Base-by-base conservation (phyloP, 176 grass and related monocot genomes). In the Guadua angustifolia region DNA sequence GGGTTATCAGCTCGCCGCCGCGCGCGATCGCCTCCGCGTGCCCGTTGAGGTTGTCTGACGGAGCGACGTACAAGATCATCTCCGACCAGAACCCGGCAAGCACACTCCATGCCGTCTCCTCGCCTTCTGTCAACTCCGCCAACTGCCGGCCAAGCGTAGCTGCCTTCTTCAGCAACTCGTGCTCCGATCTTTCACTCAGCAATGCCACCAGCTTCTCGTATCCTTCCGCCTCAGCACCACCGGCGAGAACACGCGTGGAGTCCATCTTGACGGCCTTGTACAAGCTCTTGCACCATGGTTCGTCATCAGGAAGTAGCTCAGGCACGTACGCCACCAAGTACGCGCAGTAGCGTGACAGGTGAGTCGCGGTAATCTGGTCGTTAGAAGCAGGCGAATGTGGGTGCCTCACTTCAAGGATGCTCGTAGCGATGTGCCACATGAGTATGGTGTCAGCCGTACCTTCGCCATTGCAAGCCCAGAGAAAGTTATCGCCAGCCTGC, bases 221-320 rank as follows among this genome's bases (percentile, higher is more conserved):
- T 22, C 45, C 16, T 6, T 11, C 40, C 18, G 17, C 52, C 2
- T 55, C 51, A 1, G 0, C 2, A 1, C 14, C 0, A 2, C 14
- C 53, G 4, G 6, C 0, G 7, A 85, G 16, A 2, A 44, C 49
- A 0, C 1, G 12, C 11, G 0, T 0, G 1, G 24, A 18, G 0
- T 85, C 63, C 63, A 12, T 43, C 18, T 59, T 68, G 51, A 85
- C 39, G 9, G 4, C 63, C 17, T 69, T 56, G 14, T 85, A 78
- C 7, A 77, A 18, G 51, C 18, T 42, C 24, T 77, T 77, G 38
- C 51, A 46, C 83, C 73, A 85, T 1, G 5, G 3, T 0, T 47
- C 24, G 7, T 78, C 73, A 7, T 77, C 83, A 0, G 73, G 83
- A 7, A 85, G 83, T 3, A 85, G 83, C 4, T 77, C 73, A 2